These are phyloP conservation scores for Yarrowia sp. DNA, from an alignment of 805 yeast genomes.

Conservation along the genomic window DNA sequence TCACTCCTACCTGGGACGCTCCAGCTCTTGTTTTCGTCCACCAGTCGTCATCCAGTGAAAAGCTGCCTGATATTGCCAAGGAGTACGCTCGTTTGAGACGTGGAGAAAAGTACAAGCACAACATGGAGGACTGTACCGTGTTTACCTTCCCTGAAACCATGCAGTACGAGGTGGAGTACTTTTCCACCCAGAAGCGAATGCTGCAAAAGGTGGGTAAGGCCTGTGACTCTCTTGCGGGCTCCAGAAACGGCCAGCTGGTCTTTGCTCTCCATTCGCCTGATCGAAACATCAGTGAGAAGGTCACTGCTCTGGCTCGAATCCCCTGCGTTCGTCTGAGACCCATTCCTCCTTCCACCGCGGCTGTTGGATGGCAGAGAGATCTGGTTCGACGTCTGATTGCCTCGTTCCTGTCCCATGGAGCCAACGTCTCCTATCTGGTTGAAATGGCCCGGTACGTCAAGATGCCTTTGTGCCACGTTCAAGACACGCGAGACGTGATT, in stretches of 20 bases:
- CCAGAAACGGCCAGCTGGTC: constrained; percentile 26
- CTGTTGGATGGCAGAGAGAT: constrained; percentile 34
- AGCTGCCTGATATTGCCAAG: constrained; percentile 23
- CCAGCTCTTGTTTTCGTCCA: constrained; percentile 25
- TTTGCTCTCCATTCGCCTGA: constrained; percentile 25
- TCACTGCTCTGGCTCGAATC: constrained; percentile 19
- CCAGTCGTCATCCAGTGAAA: constrained; percentile 23
- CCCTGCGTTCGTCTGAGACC: constrained; percentile 25
- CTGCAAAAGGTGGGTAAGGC: constrained; percentile 24
- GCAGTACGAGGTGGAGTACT: constrained; percentile 24
- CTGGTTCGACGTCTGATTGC: constrained; percentile 27
- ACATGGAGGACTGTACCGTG: constrained; percentile 10
- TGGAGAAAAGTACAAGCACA: constrained; percentile 4
- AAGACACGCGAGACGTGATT: constrained; percentile 77
- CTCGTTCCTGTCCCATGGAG: constrained; percentile 40
- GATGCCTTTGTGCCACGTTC: constrained; percentile 86
- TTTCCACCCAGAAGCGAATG: constrained; percentile 10
- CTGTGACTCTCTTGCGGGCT: constrained; percentile 7
- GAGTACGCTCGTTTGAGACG: constrained; percentile 18
- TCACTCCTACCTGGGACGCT: constrained; percentile 26
- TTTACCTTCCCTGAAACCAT: constrained; percentile 22
- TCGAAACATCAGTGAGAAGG: constrained; percentile 8
- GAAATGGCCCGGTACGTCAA: constrained; percentile 73
- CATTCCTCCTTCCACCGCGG: constrained; percentile 17
- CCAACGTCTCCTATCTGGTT: constrained; percentile 56